Conservation (phyloP, 2,329 filamentous ascomycete species). For the Colletotrichum horii region DNA sequence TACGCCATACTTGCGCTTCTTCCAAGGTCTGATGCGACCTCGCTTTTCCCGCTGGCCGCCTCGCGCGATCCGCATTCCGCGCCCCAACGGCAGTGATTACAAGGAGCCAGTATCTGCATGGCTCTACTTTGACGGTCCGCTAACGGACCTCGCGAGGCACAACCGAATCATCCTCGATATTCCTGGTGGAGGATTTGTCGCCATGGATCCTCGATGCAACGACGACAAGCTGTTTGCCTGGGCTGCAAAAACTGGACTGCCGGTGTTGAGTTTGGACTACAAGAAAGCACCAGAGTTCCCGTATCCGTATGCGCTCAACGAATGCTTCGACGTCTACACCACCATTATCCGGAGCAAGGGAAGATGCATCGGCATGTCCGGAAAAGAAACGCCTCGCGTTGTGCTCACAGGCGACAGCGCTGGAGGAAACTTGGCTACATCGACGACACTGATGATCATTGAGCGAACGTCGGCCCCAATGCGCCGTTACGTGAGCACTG, state of each 20-base stretch:
- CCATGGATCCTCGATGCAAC: slow-evolving; percentile 93
- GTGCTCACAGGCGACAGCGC: slow-evolving; percentile 55
- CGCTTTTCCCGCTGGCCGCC: slow-evolving; percentile 82
- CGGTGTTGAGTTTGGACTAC: slow-evolving; percentile 91
- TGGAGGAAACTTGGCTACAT: slow-evolving; percentile 59
- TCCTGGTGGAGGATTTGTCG: slow-evolving; percentile 93
- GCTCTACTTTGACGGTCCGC: slow-evolving; percentile 92
- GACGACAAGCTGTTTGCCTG: slow-evolving; percentile 94
- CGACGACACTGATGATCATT: slow-evolving; percentile 86
- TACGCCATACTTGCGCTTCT: slow-evolving; percentile 80
- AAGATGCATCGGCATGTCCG: slow-evolving; percentile 50
- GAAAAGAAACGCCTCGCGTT: slow-evolving; percentile 40
- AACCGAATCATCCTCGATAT: slow-evolving; percentile 85
- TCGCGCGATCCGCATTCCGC: slow-evolving; percentile 80
- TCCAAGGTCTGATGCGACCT: slow-evolving; percentile 77
- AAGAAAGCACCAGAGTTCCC: slow-evolving; percentile 56
- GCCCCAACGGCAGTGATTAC: slow-evolving; percentile 82
- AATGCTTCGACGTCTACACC: slow-evolving; percentile 53
- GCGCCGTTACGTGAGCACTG: slow-evolving; percentile 59
- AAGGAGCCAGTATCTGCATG: slow-evolving; percentile 82
- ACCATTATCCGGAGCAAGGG: slow-evolving; percentile 41
- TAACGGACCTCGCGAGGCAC: slow-evolving; percentile 78
- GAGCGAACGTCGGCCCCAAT: slow-evolving; percentile 65
- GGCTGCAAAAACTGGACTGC: slow-evolving; percentile 88
- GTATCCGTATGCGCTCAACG: slow-evolving; percentile 54